phyloP scores from a whole-genome alignment of 495 filamentous ascomycete species.

The Pseudomonodictys pantanalensis region DNA sequence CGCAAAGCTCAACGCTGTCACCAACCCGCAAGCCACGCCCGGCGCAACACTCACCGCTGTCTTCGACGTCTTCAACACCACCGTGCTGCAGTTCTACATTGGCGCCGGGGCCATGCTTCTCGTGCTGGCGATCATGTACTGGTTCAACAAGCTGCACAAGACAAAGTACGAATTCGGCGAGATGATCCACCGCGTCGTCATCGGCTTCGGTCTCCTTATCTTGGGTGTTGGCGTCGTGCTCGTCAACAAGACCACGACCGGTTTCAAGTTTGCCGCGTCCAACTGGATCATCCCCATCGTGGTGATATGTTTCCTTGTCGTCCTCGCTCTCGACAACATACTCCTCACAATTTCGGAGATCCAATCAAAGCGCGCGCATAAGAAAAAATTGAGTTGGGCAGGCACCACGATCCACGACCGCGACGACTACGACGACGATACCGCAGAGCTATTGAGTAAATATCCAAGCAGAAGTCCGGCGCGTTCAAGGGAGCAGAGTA shows the following conservation, averaged over 20 bases:
- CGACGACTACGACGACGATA: too few species aligned
- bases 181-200: background rate
- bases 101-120: background rate
- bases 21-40: background rate
- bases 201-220: background rate
- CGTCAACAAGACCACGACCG: background rate
- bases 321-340: too few species aligned
- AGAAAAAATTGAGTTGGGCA: too few species aligned
- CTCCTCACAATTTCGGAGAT: too few species aligned
- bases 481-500: too few species aligned
- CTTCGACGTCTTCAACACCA: constrained; percentile 2
- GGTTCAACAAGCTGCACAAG: constrained; percentile 1
- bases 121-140: constrained; percentile 2
- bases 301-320: background rate
- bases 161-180: background rate
- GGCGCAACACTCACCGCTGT: background rate
- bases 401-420: too few species aligned
- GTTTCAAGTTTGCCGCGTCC: background rate
- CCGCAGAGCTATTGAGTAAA: too few species aligned
- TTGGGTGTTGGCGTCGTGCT: background rate
- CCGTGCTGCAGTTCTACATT: constrained; percentile 5
- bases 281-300: constrained; percentile 2
- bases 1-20: background rate
- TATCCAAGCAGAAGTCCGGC: too few species aligned
- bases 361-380: too few species aligned